Evolutionary conservation across 495 filamentous ascomycete species (phyloP), one percentile per base, ranked within the genome.

Genomic region (Xylaria castorea): DNA sequence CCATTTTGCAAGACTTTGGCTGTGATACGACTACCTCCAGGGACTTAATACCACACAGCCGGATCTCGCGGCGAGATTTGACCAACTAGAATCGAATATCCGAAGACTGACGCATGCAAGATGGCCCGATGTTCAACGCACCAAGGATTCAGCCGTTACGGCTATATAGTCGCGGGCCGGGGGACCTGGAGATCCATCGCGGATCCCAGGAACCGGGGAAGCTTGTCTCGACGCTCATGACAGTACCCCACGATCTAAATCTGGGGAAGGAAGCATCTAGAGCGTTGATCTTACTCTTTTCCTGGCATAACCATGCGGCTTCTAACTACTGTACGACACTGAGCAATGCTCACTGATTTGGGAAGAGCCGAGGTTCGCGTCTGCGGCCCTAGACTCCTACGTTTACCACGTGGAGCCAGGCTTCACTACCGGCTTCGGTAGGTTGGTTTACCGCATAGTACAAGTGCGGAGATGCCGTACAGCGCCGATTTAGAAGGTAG

Each of bases 201-300:
- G 18, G 46, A 50, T 50, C 18, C 50, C 50, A 53, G 50, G 50
- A 53, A 53, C 50, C 50, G 46, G 50, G 50, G 50, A 53, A 53
- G 50, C 46, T 53, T 53, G n/a, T 25, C 50, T 25, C 7, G 22
- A 53, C 25, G 22, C 46, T 18, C 18, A 50, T 18, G 6, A 25
- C 22, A 53, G 8, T 27, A 53, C 50, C 50, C 50, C 50, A 66
- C 50, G 22, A 53, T 53, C 22, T 8, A 53, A 25, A 53, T 27
- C n/a, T 25, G 50, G 50, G 50, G 50, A 53, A 25, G 2, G n/a
- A 53, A 25, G 50, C 46, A 20, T 50, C 6, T 18, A 50, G 6
- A 18, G 20, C 20, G 22, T 25, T 9, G 22, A 8, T 25, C 22
- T 27, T 53, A 53, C 1, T 25, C 48, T 25, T 51, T 7, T 25